Percentiles rank a stretch among this genome's conserved stretches.
Evolutionary conservation across 176 grass and related monocot genomes (phyloP).

Genomic region (Chloris gayana): DNA sequence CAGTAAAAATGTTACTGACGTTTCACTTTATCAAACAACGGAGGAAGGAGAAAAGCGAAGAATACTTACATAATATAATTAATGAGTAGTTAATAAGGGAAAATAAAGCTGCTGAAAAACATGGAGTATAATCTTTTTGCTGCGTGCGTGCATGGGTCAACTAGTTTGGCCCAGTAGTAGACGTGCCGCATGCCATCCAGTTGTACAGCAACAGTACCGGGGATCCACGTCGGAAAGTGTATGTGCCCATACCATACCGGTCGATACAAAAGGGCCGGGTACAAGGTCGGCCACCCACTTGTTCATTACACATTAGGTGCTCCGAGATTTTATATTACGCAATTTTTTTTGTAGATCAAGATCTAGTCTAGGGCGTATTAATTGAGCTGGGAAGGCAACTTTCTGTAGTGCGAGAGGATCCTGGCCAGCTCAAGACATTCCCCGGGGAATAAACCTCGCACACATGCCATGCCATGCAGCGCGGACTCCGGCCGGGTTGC

Average conservation of each 20-base stretch:
- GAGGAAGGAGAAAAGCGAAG: too few relatives aligned
- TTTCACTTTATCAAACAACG: slow-evolving; percentile 9
- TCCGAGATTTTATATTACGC: neutral
- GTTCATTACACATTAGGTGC: neutral
- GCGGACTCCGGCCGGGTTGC: neutral
- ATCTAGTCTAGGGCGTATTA: neutral
- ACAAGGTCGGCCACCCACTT: neutral
- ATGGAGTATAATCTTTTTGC: too few relatives aligned
- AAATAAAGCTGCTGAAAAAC: too few relatives aligned
- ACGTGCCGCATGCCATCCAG: neutral
- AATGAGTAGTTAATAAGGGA: too few relatives aligned
- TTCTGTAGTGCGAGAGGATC: slow-evolving; percentile 18
- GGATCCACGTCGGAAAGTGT: neutral
- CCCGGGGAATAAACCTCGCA: slow-evolving; percentile 19
- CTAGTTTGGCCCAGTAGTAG: neutral
- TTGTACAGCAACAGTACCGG: neutral
- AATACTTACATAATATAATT: too few relatives aligned
- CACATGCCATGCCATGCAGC: neutral
- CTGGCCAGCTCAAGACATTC: slow-evolving; percentile 38
- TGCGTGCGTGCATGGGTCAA: neutral
- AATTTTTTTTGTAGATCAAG: neutral
- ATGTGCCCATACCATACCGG: neutral
- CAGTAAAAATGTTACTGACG: neutral
- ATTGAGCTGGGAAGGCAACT: neutral
- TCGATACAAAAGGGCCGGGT: neutral